These are phyloP conservation scores for Hypericum perforatum DNA, from an alignment of 345 rosid genomes.

Conservation along the genomic window DNA sequence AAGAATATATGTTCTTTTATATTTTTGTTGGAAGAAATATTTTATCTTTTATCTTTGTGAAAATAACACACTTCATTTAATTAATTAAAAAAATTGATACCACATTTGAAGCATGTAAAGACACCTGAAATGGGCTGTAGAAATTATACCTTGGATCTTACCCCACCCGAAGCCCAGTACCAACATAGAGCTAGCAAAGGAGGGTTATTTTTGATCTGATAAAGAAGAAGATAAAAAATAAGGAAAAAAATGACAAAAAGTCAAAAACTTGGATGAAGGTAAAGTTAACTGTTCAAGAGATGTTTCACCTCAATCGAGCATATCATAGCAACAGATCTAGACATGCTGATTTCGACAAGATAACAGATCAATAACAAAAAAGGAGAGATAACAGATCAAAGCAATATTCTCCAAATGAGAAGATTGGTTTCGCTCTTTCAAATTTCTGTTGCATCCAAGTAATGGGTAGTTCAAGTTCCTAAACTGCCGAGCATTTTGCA, in stretches of 20 bases:
- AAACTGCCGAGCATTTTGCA: too few species aligned
- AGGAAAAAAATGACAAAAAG: not conserved
- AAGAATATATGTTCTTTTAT: too few species aligned
- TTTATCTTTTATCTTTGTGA: too few species aligned
- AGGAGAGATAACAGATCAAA: not conserved
- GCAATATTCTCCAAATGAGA: too few species aligned
- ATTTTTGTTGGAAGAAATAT: too few species aligned
- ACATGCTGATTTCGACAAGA: too few species aligned
- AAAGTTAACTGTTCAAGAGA: too few species aligned
- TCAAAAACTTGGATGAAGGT: too few species aligned
- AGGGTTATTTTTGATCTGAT: conserved; percentile 79
- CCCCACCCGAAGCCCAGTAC: conserved; percentile 91
- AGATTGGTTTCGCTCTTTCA: too few species aligned
- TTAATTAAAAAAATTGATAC: not conserved
- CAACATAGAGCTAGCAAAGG: conserved; percentile 89
- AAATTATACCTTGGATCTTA: conserved; percentile 75
- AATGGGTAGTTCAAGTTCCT: too few species aligned
- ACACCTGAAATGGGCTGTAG: conserved; percentile 3
- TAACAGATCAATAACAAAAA: not conserved
- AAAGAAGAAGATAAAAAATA: conserved; percentile 9
- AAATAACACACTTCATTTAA: too few species aligned
- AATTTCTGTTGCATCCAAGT: too few species aligned
- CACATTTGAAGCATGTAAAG: conserved; percentile 5
- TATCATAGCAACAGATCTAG: not conserved
- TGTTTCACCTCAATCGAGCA: not conserved